Conservation (phyloP, 495 filamentous ascomycete genomes). For the Rhypophila decipiens region DNA sequence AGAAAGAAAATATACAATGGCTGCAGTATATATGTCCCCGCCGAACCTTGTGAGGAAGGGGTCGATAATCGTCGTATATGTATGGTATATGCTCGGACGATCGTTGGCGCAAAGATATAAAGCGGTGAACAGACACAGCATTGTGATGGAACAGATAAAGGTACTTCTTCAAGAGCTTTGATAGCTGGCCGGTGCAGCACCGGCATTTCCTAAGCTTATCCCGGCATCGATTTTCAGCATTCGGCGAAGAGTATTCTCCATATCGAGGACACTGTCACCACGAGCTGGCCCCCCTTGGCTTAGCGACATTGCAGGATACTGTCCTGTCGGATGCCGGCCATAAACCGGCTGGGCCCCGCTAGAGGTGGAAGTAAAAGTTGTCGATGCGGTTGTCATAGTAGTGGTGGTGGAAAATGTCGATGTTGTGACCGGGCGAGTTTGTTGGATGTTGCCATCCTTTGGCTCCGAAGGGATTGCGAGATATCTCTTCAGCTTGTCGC, state of each 20-base stretch:
- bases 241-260: constrained; percentile 45
- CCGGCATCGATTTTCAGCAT: constrained; percentile 40
- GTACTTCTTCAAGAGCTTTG: constrained; percentile 15
- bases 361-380: no score
- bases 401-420: not conserved
- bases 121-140: no score
- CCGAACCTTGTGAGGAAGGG: not conserved
- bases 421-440: not conserved
- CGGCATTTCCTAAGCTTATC: constrained; percentile 7
- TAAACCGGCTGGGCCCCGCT: no score
- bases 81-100: constrained; percentile 3
- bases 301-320: not conserved
- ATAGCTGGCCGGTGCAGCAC: constrained; percentile 12
- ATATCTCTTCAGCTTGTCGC: constrained; percentile 26
- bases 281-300: constrained; percentile 1
- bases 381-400: no score
- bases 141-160: constrained; percentile 2
- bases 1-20: constrained; percentile 6
- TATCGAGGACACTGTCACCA: constrained; percentile 29
- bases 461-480: constrained; percentile 15
- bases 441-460: not conserved
- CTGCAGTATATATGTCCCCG: no score
- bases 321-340: no score
- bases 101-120: no score
- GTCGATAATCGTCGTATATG: not conserved